Base-by-base conservation (phyloP, 2,329 filamentous ascomycete species). In the Verticillium zaregamsianum region DNA sequence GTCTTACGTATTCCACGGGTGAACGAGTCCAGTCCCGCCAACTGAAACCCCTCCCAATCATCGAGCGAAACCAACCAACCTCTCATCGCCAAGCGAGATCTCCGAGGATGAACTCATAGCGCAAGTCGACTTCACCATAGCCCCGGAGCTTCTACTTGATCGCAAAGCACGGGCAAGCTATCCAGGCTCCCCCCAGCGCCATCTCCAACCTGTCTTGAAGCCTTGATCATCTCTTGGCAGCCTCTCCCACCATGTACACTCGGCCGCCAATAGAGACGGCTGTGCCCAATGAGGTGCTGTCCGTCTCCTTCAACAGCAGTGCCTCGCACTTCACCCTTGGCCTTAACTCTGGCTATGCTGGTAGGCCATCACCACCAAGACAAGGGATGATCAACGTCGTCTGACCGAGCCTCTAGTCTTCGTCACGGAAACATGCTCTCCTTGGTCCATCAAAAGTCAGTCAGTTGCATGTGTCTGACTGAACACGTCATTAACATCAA, bases 311-410 rank as follows among this genome's bases (percentile, higher is more conserved):
- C 79, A 98, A 97, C 72, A 84, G 87, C 69, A 91, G 95, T 73
- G 86, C 86, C 66, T 93, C 87, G 68, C 93, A 90, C 71, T 98
- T 98, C 75, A 86, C 92, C 31, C 90, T 96, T 33, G 95, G 92
- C 9, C 81, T 97, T 9, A 91, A 96, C 71, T 88, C 88, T 12
- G 94, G 94, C 32, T 96, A 74, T 91, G 90, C 75, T 12, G 87
- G 92, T 93, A 83, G 70, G 88, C 73, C 49, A 35, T 23, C 45
- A 49, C 20, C 9, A n/a, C 20, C n/a, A 40, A 33, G 14, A 39
- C 31, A 37, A 37, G 31, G 9, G 7, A 55, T 25, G 23, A 28
- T 11, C 55, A 11, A 32, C 9, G 20, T 23, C 8, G 25, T 12
- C 31, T 45, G 23, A 33, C 12, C 20, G 11, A 17, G 15, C 20